Evolutionary conservation across 1,284 basidiomycete genomes (phyloP), one percentile per base, ranked within the genome.

Genomic region (Heimioporus retisporus): DNA sequence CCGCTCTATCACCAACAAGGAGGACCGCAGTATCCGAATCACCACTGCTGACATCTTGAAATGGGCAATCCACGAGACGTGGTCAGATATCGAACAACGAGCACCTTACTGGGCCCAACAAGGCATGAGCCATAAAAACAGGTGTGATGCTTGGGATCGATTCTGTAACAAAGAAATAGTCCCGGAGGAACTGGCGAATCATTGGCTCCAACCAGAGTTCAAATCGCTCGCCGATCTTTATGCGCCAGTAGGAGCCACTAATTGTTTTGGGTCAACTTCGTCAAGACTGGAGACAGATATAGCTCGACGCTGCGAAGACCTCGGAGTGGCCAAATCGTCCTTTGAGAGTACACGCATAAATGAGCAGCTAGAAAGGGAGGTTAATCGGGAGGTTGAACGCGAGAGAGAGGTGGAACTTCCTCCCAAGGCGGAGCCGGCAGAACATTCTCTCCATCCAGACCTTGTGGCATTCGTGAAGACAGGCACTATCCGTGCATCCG

Each of bases 91-190:
- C 7, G 18, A 21, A 48, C 46, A 21, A 21, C 72, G 81, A 61
- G 68, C 80, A 54, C 77, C 83, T 31, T 80, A 82, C 35, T 86
- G 85, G 85, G 80, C 73, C 25, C 77, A 81, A 58, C 86, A 87
- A 74, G 86, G 85, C 2, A 56, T 81, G 10, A 80, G 85, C 53
- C 81, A 82, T 61, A 48, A 71, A 19, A 69, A 66, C 8, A 79
- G 85, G 35, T 69, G 73, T 15, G 35, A 67, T 3, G 79, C 78
- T 2, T 81, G 81, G 80, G 58, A 63, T 5, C 40, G 64, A 0
- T 73, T 75, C 48, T 61, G 65, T 21, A 35, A 63, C 3, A 23
- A 31, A 2, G 15, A 67, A n/a, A 21, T 67, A 23, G 53, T 59
- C 0, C 15, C 44, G 8, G 15, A 55, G 15, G n/a, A 61, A 31